Base-by-base conservation (phyloP, 1,139 yeast genomes). In the Geotrichum candidum region DNA sequence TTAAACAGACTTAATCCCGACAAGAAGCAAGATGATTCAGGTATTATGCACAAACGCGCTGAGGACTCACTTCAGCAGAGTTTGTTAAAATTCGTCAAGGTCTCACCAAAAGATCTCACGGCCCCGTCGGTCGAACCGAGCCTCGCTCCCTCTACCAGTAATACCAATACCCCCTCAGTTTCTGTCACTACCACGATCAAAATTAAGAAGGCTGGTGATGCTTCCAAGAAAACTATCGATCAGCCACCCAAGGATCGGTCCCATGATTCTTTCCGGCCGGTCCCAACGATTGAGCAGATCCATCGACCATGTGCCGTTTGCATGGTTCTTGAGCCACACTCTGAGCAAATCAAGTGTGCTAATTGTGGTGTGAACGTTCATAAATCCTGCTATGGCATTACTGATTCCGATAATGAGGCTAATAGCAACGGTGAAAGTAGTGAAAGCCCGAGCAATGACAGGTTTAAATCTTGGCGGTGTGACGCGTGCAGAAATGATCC, bases 311-410 rank as follows among this genome's bases (percentile, higher is more conserved):
- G 91, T 67, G 80, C 83, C 60, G 82, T 86, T 0, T 87, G 94
- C 68, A 74, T 81, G n/a, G 80, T 77, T 54, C 67, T 72, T 9
- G 84, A 78, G 53, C 69, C 71, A 2, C 61, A 62, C 5, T 61
- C 65, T 23, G 82, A 80, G 23, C 77, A 81, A 69, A 67, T 83
- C n/a, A 75, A 79, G 1, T 92, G 97, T 72, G 73, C 79, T 1
- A 78, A 80, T 27, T 92, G 98, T 76, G 88, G 90, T 0, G 76
- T 90, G 31, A 80, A 80, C 61, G 91, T 87, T 1, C 98, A 92
- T 71, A 76, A 81, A 1, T 73, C 81, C 0, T 91, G 97, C 71
- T 86, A 86, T 69, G 96, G 96, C 1, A 68, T 83, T 6, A 55
- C 56, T 45, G 53, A 56, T 15, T 58, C 55, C 2, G 55, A 58